Base-by-base conservation (phyloP, 768 basidiomycete genomes). In the Phlebiopsis flavidoalba region DNA sequence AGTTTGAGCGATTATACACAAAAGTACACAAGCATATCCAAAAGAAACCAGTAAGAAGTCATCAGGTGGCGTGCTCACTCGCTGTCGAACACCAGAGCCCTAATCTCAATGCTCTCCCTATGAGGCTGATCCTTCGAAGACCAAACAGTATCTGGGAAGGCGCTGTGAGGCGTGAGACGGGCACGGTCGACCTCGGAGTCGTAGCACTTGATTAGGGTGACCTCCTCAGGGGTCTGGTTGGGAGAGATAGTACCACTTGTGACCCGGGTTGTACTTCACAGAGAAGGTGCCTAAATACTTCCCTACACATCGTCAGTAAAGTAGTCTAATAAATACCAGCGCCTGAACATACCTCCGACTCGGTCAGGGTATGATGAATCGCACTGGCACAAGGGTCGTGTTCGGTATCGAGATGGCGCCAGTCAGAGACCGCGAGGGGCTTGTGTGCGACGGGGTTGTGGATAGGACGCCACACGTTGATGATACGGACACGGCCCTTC, bases 401-500 rank as follows among this genome's bases (percentile, higher is more conserved):
- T 21, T 68, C 66, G 19, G 64, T 62, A 65, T 80, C 69, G 58
- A 80, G 55, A 14, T 65, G 61, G 40, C 74, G 75, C 68, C 73
- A 80, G 67, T 80, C 79, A 0, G 73, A 72, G 5, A 78, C 66
- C 5, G 75, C 77, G 49, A 80, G 74, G 11, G 79, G 79, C 22
- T 71, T 64, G 64, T 80, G 75, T 26, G 71, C 71, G 40, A 75
- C 77, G 11, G 74, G 64, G 63, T 79, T 65, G 46, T 45, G 68
- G 55, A 80, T 78, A 5, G 78, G 79, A 26, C 79, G 76, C 79
- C 79, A 79, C 53, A 79, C 74, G 62, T 80, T 80, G 66, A 80
- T 77, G 64, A 80, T 77, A 53, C 75, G 76, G 33, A 73, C 71
- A 53, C 79, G 76, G 12, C 72, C 68, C 59, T 75, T 70, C 57